Evolutionary conservation across 1,284 basidiomycete species (phyloP).

Genomic region (Austroboletus novae-zelandiae): DNA sequence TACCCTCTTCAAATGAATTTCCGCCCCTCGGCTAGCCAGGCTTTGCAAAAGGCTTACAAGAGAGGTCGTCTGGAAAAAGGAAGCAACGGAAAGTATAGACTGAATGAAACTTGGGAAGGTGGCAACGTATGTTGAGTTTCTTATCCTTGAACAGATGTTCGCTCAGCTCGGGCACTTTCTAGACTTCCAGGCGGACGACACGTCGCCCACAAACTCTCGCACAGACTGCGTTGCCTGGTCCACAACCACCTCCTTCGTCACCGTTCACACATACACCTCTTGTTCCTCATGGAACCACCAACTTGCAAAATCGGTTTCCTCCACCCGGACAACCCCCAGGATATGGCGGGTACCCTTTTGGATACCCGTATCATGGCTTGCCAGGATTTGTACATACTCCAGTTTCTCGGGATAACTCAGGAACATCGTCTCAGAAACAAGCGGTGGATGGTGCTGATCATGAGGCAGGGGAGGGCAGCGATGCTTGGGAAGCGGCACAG

Average conservation of each 20-base stretch:
- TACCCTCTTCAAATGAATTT: slow-evolving; percentile 86
- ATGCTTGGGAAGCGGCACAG: slow-evolving; percentile 73
- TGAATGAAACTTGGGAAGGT: slow-evolving; percentile 76
- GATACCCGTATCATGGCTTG: slow-evolving; percentile 21
- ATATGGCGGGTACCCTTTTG: slow-evolving; percentile 26
- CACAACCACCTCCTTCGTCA: slow-evolving; percentile 41
- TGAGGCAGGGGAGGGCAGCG: slow-evolving; percentile 43
- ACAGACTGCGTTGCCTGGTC: slow-evolving; percentile 36
- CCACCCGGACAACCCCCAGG: slow-evolving; percentile 30
- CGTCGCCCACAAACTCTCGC: slow-evolving; percentile 63
- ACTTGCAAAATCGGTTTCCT: slow-evolving; percentile 34
- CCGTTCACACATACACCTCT: slow-evolving; percentile 63
- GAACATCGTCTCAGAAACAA: slow-evolving; percentile 13
- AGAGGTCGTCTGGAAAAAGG: slow-evolving; percentile 74
- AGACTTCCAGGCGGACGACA: slow-evolving; percentile 67
- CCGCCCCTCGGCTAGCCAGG: slow-evolving; percentile 78
- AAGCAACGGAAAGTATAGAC: slow-evolving; percentile 62
- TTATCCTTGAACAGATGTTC: not conserved
- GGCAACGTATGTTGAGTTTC: slow-evolving; percentile 55
- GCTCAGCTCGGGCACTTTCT: slow-evolving; percentile 8
- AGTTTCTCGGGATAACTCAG: slow-evolving; percentile 1
- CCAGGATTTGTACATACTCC: slow-evolving; percentile 5
- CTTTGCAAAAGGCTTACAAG: slow-evolving; percentile 77
- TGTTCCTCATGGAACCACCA: slow-evolving; percentile 27
- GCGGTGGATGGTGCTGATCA: slow-evolving; percentile 29